These are phyloP conservation scores for Zygnema cylindricum DNA, from an alignment of 139 green algal species.

Conservation along the genomic window DNA sequence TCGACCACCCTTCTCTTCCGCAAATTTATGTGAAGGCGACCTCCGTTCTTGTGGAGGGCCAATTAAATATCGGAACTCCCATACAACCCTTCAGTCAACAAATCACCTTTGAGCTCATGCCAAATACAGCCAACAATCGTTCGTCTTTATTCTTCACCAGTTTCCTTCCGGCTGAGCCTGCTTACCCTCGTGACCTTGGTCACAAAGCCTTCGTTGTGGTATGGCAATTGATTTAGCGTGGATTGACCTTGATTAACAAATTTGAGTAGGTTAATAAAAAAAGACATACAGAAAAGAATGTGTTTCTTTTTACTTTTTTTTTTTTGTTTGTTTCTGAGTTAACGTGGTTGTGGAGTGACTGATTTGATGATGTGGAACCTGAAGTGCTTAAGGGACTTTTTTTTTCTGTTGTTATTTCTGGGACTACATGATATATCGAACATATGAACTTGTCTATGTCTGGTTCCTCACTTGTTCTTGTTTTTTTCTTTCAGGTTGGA, in stretches of 20 bases:
- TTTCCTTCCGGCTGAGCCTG: slow-evolving; percentile 11
- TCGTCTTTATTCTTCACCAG: neutral
- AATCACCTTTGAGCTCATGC: slow-evolving; percentile 3
- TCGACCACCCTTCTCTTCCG: neutral
- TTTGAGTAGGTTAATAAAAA: neutral
- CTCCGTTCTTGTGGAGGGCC: slow-evolving; percentile 14
- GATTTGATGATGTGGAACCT: no score
- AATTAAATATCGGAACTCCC: slow-evolving; percentile 3
- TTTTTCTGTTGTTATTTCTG: no score
- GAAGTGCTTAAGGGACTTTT: no score
- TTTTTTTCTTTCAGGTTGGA: slow-evolving; percentile 26
- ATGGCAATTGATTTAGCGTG: no score
- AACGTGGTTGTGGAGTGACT: no score
- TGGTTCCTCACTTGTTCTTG: neutral
- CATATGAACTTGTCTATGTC: no score
- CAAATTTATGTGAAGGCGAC: neutral
- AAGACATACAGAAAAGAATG: neutral
- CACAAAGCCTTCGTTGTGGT: slow-evolving; percentile 40
- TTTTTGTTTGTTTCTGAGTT: neutral
- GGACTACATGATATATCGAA: no score
- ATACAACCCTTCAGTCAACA: neutral
- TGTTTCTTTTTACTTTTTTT: neutral
- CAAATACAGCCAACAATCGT: slow-evolving; percentile 1
- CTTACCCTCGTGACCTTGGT: slow-evolving; percentile 21
- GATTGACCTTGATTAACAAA: neutral